Percentiles rank a stretch among this genome's conserved stretches.
Conservation (phyloP, 805 yeast genomes). For the Phaffomyces antillensis region DNA sequence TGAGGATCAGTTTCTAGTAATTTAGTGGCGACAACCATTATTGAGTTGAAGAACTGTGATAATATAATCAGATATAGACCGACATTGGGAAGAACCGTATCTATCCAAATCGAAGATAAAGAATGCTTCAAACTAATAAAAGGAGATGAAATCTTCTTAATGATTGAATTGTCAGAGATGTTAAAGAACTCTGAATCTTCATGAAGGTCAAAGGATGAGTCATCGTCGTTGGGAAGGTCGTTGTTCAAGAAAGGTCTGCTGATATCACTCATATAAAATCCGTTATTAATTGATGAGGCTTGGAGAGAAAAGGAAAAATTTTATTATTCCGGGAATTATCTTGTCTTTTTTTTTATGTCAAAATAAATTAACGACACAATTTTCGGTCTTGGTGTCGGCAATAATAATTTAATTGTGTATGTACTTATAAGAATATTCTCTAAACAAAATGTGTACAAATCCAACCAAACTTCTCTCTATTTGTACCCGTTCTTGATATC, state of each 20-base stretch:
- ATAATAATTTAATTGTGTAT: no score
- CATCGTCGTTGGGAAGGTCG: conserved; percentile 6
- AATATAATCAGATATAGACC: conserved; percentile 54
- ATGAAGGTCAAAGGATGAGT: not conserved
- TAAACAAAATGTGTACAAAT: not conserved
- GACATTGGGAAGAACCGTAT: conserved; percentile 16
- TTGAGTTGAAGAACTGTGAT: conserved; percentile 67
- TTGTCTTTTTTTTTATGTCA: not conserved
- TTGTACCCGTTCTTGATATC: conserved; percentile 8
- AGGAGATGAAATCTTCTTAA: not conserved
- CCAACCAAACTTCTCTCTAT: no score
- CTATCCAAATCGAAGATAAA: not conserved
- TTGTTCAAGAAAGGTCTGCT: conserved; percentile 1
- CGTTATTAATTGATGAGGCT: not conserved
- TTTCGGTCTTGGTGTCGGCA: not conserved
- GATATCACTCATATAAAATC: not conserved
- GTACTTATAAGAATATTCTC: not conserved
- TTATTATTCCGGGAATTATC: not conserved
- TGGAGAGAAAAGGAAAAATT: not conserved
- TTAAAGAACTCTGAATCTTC: not conserved
- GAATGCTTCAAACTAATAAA: not conserved
- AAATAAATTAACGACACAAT: not conserved
- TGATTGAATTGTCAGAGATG: not conserved
- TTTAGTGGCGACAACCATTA: conserved; percentile 72
- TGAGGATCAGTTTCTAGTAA: conserved; percentile 61